Conservation (phyloP, 257 asterid genomes). For the Lithospermum erythrorhizon region DNA sequence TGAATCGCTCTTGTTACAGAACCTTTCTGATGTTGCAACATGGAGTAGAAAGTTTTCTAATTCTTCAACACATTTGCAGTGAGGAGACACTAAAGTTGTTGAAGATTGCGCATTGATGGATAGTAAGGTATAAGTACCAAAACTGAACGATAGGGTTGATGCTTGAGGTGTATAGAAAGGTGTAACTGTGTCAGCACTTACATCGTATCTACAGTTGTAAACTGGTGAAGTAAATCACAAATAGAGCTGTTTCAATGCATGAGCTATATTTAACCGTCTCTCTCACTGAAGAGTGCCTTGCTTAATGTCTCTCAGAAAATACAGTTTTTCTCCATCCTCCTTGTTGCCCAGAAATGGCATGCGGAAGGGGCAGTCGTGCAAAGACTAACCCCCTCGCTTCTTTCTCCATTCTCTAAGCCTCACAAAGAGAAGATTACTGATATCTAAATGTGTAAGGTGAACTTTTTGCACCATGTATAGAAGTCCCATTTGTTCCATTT, state of each 20-base stretch:
- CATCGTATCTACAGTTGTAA: background rate
- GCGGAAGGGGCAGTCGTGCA: background rate
- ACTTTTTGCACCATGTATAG: background rate
- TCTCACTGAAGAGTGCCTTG: background rate
- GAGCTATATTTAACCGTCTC: background rate
- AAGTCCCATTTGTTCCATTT: background rate
- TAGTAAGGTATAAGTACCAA: too few relatives aligned
- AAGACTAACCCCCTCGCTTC: background rate
- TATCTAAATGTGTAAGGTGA: background rate
- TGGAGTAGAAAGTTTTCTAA: background rate
- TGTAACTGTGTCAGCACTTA: background rate
- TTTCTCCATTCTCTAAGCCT: background rate
- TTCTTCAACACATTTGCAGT: background rate
- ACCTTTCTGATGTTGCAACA: background rate
- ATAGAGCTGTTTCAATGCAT: background rate
- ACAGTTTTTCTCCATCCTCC: background rate
- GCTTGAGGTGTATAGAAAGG: background rate
- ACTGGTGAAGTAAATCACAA: background rate
- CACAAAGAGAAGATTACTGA: too few relatives aligned
- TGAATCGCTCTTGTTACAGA: background rate
- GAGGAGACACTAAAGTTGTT: background rate
- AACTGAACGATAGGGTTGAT: background rate
- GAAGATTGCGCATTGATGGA: background rate
- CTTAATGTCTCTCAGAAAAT: too few relatives aligned
- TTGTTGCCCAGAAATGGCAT: background rate